Evolutionary conservation across 371 early-diverging fungal species (phyloP).

Genomic region (Lichtheimia ornata): DNA sequence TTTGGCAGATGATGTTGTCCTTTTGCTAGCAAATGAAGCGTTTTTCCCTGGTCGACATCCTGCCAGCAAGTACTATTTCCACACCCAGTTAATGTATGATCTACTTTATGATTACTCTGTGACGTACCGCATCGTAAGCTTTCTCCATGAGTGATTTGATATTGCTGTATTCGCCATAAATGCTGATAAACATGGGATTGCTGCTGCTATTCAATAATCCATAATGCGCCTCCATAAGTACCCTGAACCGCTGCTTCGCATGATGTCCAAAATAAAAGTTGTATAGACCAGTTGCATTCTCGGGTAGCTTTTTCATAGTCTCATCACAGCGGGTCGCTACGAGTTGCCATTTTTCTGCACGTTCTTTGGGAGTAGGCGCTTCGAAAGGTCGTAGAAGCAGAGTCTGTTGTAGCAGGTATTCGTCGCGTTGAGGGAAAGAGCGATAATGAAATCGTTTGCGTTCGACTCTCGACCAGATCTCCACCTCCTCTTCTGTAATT

Average conservation of each 20-base stretch:
- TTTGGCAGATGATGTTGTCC: too few relatives aligned
- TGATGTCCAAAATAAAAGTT: constrained; percentile 4
- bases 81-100: neutral
- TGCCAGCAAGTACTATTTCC: constrained; percentile 5
- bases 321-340: constrained; percentile 1
- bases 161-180: constrained; percentile 3
- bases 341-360: constrained; percentile 2
- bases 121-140: constrained; percentile 6
- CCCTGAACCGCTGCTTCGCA: constrained; percentile 9
- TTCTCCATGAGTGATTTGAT: constrained; percentile 7
- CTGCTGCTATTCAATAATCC: constrained; percentile 1
- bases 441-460: constrained; percentile 9
- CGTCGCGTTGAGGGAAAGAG: constrained; percentile 4
- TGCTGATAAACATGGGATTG: constrained; percentile 7
- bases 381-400: constrained; percentile 3
- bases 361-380: neutral
- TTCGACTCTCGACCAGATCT: constrained; percentile 7
- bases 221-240: constrained; percentile 13
- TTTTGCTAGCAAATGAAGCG: neutral
- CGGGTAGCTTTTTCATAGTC: neutral
- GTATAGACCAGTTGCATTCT: constrained; percentile 1
- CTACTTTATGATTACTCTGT: neutral
- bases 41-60: constrained; percentile 5
- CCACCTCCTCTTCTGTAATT: constrained; percentile 11
- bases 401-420: constrained; percentile 6